Evolutionary conservation across 2,329 filamentous ascomycete species (phyloP), one percentile per base, ranked within the genome.

Genomic region (Nannizziopsis arthrosporioides): DNA sequence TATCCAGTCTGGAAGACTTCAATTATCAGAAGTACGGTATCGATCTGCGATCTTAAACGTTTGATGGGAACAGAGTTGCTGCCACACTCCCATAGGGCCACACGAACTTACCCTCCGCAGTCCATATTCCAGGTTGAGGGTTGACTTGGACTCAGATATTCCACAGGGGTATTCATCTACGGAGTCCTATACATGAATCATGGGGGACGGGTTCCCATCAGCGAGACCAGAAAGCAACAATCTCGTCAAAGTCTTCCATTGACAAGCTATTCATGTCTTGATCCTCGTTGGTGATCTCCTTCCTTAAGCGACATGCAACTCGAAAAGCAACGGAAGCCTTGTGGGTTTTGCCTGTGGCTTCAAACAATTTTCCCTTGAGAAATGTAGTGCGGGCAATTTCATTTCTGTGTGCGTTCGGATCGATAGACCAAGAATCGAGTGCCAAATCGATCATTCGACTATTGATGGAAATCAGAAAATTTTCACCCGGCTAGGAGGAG

Each of bases 321-420:
- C 37, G 48, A 27, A 54, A 27, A 35, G 46, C 47, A 55, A 54
- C 48, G 3, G 51, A 54, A 40, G 51, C 54, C n/a, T 57, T 51
- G 35, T 54, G 49, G 14, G 10, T 47, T 42, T 53, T 57, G 2
- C 51, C 53, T 27, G 34, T 54, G 3, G 44, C 19, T 35, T 51
- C 42, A 4, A 57, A 49, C 35, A 54, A 12, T 19, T 54, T 54
- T 3, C 48, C 53, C 36, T 56, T 56, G 30, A 55, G 52, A 22
- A 54, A 58, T 14, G 56, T 56, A 47, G 53, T 57, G 27, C 55
- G 51, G 44, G 55, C 51, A 43, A 56, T 57, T 48, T 57, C 53
- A 30, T 53, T 55, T 40, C 53, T 55, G 39, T 53, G 45, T n/a
- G 45, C 37, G 22, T 30, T 51, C 32, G 44, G 49, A 51, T 51